Percentiles rank a stretch among this genome's conserved stretches.
These are phyloP conservation scores for Eucalyptus rudis DNA, from an alignment of 345 rosid species.

Conservation along the genomic window DNA sequence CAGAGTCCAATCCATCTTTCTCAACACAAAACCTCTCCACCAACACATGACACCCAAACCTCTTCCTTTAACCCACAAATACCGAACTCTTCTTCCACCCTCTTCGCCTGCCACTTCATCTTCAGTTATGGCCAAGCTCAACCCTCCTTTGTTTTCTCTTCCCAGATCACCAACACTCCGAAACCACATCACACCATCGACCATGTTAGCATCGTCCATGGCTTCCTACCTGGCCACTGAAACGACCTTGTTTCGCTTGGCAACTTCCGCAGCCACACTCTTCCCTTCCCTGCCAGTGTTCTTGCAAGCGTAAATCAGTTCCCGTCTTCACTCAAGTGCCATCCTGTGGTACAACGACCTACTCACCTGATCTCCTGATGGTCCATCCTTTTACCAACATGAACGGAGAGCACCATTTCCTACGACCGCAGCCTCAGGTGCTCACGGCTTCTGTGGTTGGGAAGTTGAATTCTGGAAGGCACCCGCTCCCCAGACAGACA, in stretches of 20 bases:
- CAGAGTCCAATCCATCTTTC: constrained; percentile 39
- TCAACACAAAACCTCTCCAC: constrained; percentile 41
- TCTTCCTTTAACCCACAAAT: constrained; percentile 29
- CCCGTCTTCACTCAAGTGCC: constrained; percentile 42
- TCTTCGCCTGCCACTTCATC: constrained; percentile 39
- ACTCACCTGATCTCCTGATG: constrained; percentile 18
- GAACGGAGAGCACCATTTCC: constrained; percentile 68
- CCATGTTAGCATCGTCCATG: neutral
- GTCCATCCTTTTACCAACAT: constrained; percentile 32
- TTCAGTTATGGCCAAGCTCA: constrained; percentile 19
- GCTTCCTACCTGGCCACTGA: constrained; percentile 8
- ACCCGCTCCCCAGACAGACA: neutral
- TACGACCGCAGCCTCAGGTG: constrained; percentile 1
- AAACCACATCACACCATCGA: constrained; percentile 23
- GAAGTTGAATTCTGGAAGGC: constrained; percentile 23
- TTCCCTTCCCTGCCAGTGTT: neutral
- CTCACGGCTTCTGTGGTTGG: neutral
- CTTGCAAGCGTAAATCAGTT: constrained; percentile 24
- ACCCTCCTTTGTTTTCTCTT: constrained; percentile 16
- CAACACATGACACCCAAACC: constrained; percentile 29
- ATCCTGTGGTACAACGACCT: constrained; percentile 31
- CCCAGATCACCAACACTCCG: neutral
- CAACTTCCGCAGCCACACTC: constrained; percentile 10
- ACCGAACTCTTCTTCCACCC: constrained; percentile 8
- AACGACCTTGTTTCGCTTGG: constrained; percentile 13